phyloP scores from a whole-genome alignment of 768 basidiomycete genomes.

The Bullera alba region DNA sequence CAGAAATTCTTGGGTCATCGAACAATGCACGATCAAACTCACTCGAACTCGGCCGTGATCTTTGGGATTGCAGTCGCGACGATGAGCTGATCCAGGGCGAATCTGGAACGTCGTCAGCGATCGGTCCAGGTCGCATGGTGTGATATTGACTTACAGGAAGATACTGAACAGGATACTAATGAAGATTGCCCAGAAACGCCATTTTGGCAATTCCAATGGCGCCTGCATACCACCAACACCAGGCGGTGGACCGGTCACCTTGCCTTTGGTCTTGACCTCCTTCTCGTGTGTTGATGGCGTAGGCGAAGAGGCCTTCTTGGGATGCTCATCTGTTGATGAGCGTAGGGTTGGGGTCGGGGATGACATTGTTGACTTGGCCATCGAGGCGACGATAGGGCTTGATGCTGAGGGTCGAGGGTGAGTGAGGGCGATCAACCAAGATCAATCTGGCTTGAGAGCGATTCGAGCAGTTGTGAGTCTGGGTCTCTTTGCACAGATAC shows the following conservation, averaged over 20 bases:
- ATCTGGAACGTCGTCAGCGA: not conserved
- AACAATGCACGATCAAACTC: constrained; percentile 41
- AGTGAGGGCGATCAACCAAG: no score
- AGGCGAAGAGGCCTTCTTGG: not conserved
- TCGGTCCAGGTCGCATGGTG: not conserved
- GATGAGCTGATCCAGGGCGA: constrained; percentile 48
- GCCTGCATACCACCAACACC: constrained; percentile 12
- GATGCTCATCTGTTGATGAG: not conserved
- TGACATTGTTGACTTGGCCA: constrained; percentile 4
- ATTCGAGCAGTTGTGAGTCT: no score
- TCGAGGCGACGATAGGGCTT: no score
- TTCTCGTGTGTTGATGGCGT: not conserved
- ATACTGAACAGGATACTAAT: constrained; percentile 25
- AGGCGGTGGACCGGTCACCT: constrained; percentile 1
- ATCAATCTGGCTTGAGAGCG: no score
- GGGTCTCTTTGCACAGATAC: no score
- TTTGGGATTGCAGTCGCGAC: constrained; percentile 44
- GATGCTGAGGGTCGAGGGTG: no score
- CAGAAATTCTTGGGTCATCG: no score
- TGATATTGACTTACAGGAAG: constrained; percentile 22
- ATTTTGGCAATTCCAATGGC: constrained; percentile 26
- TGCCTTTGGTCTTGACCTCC: constrained; percentile 6
- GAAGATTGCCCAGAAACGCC: constrained; percentile 30
- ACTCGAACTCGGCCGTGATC: constrained; percentile 39
- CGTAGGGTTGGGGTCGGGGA: constrained; percentile 12